A percentile compares a stretch with the other conserved stretches of the same genome.
Evolutionary conservation across 352 stramenopile genomes (phyloP).

Genomic region (Phytophthora pini): DNA sequence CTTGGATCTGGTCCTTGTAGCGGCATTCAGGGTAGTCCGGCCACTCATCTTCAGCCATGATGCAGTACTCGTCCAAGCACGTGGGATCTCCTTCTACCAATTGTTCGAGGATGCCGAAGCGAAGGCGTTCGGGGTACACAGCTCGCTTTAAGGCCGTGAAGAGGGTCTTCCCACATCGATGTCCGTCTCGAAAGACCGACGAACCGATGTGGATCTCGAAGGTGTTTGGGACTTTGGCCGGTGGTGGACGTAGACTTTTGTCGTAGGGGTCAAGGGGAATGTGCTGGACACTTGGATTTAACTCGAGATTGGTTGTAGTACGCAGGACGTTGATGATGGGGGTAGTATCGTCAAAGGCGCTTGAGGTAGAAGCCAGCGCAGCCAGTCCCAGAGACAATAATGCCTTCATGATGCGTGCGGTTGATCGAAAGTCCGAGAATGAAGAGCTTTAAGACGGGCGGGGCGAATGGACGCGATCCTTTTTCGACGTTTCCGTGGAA

Average conservation of each 20-base stretch:
- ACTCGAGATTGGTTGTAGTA: conserved; percentile 37
- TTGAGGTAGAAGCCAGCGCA: conserved; percentile 6
- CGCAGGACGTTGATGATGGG: conserved; percentile 52
- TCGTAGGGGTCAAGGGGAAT: conserved; percentile 46
- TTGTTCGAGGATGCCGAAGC: conserved; percentile 83
- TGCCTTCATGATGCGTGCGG: conserved; percentile 12
- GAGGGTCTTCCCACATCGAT: conserved; percentile 77
- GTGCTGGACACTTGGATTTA: conserved; percentile 76
- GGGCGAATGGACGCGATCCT: conserved; percentile 1
- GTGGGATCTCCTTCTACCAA: conserved; percentile 65
- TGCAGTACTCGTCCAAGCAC: conserved; percentile 79
- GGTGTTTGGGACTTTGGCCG: conserved; percentile 43
- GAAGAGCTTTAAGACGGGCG: conserved; percentile 1
- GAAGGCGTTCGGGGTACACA: conserved; percentile 62
- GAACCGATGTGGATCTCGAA: conserved; percentile 75
- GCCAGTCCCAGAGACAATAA: conserved; percentile 3
- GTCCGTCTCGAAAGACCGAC: conserved; percentile 79
- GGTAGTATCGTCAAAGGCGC: conserved; percentile 6
- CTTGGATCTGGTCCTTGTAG: conserved; percentile 63
- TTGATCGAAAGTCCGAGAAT: conserved; percentile 17
- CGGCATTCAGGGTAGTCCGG: conserved; percentile 58
- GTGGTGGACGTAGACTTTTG: conserved; percentile 53
- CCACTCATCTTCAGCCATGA: conserved; percentile 63
- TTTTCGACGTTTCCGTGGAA: not conserved
- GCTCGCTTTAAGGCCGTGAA: conserved; percentile 74